Evolutionary conservation across 345 rosid genomes (phyloP).

Genomic region (Rubroshorea leprosula): DNA sequence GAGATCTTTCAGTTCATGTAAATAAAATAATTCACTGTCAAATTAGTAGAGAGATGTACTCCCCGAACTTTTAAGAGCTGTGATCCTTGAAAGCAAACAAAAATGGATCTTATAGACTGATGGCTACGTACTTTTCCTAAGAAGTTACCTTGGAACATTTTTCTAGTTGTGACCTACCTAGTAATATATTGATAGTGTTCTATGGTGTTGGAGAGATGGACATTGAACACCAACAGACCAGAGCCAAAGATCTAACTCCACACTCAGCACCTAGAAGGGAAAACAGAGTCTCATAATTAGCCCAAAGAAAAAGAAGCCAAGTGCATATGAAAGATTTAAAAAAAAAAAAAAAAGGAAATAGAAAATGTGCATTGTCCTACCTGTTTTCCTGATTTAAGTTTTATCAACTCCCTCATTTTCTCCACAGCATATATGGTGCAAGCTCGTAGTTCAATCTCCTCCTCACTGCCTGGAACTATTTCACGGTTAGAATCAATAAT

Average conservation of each 20-base stretch:
- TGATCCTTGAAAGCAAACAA: conserved; percentile 4
- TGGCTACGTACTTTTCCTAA: conserved; percentile 1
- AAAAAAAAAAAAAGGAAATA: not conserved
- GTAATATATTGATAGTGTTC: conserved; percentile 64
- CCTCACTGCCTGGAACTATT: conserved; percentile 68
- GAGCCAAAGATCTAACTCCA: conserved; percentile 83
- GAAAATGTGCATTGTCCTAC: conserved; percentile 22
- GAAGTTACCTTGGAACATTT: conserved; percentile 4
- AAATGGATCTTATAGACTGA: conserved; percentile 1
- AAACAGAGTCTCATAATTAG: conserved; percentile 4
- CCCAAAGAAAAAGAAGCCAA: not conserved
- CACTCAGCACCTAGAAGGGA: conserved; percentile 56
- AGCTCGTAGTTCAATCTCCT: conserved; percentile 79
- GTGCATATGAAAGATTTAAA: not conserved
- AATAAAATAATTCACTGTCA: not conserved
- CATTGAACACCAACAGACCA: conserved; percentile 62
- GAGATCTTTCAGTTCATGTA: not conserved
- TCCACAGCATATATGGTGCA: conserved; percentile 80
- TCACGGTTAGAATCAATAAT: conserved; percentile 37
- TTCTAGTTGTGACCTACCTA: conserved; percentile 17
- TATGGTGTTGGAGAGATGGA: conserved; percentile 54
- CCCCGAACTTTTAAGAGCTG: not conserved
- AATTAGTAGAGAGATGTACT: not conserved
- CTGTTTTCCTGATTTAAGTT: conserved; percentile 53
- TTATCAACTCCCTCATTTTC: conserved; percentile 60